A percentile compares a stretch with the other conserved stretches of the same genome.
These are phyloP conservation scores for Cladobotryum mycophilum DNA, from an alignment of 2,329 filamentous ascomycete genomes.

Conservation along the genomic window DNA sequence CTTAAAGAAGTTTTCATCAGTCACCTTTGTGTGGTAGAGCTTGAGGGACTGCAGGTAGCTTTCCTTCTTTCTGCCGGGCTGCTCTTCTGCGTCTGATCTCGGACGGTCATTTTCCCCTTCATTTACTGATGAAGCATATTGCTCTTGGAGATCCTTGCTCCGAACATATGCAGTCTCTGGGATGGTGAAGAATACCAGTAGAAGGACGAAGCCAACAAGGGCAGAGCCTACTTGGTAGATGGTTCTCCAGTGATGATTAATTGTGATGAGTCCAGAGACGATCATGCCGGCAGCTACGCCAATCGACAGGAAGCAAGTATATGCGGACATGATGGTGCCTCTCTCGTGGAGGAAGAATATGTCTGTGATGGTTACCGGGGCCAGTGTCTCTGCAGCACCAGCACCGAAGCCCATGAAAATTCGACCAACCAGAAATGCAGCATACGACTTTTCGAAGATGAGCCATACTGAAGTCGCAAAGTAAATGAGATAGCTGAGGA, in stretches of 20 bases:
- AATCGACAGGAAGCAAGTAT: conserved; percentile 34
- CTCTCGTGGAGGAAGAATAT: conserved; percentile 53
- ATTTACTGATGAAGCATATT: conserved; percentile 3
- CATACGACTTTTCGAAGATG: conserved; percentile 35
- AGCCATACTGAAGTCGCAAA: conserved; percentile 36
- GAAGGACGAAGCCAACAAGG: conserved; percentile 41
- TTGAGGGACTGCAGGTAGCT: conserved; percentile 30
- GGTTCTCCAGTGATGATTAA: conserved; percentile 41
- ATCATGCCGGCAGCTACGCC: conserved; percentile 39
- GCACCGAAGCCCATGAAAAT: conserved; percentile 48
- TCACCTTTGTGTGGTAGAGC: conserved; percentile 36
- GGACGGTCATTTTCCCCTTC: conserved; percentile 1
- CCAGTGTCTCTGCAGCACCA: conserved; percentile 46
- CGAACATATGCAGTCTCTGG: conserved; percentile 48
- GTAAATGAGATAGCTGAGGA: conserved; percentile 39
- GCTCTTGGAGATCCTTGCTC: conserved; percentile 7
- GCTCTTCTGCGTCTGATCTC: conserved; percentile 9
- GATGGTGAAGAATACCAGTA: conserved; percentile 46
- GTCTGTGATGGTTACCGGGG: conserved; percentile 47
- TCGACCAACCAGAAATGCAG: conserved; percentile 38
- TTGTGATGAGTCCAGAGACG: conserved; percentile 43
- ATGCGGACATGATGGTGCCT: conserved; percentile 43
- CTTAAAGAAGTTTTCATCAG: conserved; percentile 39
- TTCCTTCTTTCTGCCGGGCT: conserved; percentile 17
- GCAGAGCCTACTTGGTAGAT: conserved; percentile 47